Percentiles rank a stretch among this genome's conserved stretches.
Conservation (phyloP, 345 rosid genomes). For the Salix caprea region DNA sequence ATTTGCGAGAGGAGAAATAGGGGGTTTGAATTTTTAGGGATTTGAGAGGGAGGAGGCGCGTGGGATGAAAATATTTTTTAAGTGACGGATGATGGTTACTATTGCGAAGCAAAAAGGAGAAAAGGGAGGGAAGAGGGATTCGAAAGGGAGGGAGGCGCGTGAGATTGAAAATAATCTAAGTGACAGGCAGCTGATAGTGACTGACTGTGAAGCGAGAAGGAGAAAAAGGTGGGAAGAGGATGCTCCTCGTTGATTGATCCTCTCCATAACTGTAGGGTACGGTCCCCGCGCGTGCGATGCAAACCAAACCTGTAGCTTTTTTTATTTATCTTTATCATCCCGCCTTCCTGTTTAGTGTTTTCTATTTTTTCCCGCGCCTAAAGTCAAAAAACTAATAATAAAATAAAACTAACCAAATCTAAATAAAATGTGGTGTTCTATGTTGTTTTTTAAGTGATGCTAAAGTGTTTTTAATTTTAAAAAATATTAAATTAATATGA, state of each 20-base stretch:
- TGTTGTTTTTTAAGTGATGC: too few relatives aligned
- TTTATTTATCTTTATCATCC: not conserved
- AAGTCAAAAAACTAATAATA: too few relatives aligned
- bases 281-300: not conserved
- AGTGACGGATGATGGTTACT: not conserved
- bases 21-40: not conserved
- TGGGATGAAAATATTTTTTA: not conserved
- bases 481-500: too few relatives aligned
- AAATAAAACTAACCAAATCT: not conserved
- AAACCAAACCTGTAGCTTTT: not conserved
- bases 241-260: too few relatives aligned
- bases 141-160: not conserved
- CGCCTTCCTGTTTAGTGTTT: not conserved
- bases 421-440: too few relatives aligned
- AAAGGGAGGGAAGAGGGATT: not conserved
- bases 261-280: not conserved
- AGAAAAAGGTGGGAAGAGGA: too few relatives aligned
- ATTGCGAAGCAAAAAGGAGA: too few relatives aligned
- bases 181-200: not conserved
- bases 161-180: not conserved
- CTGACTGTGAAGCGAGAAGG: too few relatives aligned
- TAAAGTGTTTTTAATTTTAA: too few relatives aligned
- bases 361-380: not conserved
- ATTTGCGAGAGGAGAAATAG: not conserved
- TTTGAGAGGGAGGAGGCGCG: not conserved